These are phyloP conservation scores for Taphrina wiesneri DNA, from an alignment of 1,139 yeast species.

Conservation along the genomic window DNA sequence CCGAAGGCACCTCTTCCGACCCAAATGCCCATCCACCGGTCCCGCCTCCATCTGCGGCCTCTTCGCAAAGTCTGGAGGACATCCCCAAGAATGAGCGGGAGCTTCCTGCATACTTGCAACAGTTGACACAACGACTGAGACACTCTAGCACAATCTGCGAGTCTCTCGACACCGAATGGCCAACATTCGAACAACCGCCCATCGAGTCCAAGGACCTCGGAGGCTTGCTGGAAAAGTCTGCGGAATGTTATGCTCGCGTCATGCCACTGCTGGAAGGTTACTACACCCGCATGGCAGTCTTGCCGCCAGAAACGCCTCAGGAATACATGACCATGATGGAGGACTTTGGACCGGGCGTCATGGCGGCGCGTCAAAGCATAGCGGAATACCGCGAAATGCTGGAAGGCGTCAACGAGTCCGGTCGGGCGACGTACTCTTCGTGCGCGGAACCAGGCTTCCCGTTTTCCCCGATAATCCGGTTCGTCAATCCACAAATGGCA, in stretches of 20 bases:
- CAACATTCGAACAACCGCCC: constrained; percentile 13
- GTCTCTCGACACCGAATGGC: constrained; percentile 18
- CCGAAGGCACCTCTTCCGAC: not conserved
- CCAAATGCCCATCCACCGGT: not conserved
- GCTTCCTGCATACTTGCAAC: constrained; percentile 21
- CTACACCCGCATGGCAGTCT: constrained; percentile 11
- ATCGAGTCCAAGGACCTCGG: constrained; percentile 19
- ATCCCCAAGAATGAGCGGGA: constrained; percentile 22
- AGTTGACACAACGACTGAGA: constrained; percentile 18
- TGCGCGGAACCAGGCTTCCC: constrained; percentile 24
- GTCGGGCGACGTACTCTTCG: not conserved
- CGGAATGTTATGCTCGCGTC: constrained; percentile 25
- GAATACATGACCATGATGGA: not conserved
- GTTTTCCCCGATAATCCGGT: constrained; percentile 12
- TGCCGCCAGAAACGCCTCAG: not conserved
- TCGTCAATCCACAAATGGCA: constrained; percentile 24
- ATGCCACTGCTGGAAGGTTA: constrained; percentile 25
- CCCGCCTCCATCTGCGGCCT: not conserved
- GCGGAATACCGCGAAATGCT: constrained; percentile 2
- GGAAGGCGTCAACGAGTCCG: not conserved
- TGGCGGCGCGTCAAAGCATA: constrained; percentile 16
- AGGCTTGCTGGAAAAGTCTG: constrained; percentile 20
- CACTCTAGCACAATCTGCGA: constrained; percentile 21
- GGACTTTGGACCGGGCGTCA: not conserved
- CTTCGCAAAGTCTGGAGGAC: not conserved